A percentile compares a stretch with the other conserved stretches of the same genome.
These are phyloP conservation scores for Populus hybrid DNA, from an alignment of 441 rosid genomes.

Conservation along the genomic window DNA sequence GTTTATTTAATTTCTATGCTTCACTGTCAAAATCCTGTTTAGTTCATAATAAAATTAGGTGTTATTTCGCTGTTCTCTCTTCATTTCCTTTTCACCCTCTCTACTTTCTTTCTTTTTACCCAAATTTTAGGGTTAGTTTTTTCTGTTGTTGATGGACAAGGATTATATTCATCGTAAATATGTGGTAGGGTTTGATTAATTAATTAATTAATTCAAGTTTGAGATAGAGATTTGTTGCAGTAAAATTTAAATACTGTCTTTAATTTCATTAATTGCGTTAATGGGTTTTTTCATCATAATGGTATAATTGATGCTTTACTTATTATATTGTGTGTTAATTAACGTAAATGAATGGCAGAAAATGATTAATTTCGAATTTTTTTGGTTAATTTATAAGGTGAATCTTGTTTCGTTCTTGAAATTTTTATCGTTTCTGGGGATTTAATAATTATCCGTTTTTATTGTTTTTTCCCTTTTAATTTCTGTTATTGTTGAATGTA, in stretches of 20 bases:
- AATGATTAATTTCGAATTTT: too few relatives aligned
- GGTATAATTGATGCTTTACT: too few relatives aligned
- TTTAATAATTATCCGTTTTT: neutral
- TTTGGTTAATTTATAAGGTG: too few relatives aligned
- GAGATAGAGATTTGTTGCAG: too few relatives aligned
- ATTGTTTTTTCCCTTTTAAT: neutral
- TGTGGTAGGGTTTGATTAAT: slow-evolving; percentile 40
- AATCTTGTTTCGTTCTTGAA: neutral
- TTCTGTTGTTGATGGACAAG: slow-evolving; percentile 43
- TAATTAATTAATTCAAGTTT: neutral
- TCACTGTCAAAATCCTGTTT: too few relatives aligned
- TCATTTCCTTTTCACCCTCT: neutral
- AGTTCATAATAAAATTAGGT: too few relatives aligned
- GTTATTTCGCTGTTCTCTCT: neutral
- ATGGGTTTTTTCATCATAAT: neutral
- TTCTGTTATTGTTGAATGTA: slow-evolving; percentile 13
- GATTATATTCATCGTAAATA: slow-evolving; percentile 37
- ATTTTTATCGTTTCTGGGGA: too few relatives aligned
- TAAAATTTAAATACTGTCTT: neutral
- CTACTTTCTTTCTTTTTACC: neutral
- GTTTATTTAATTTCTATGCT: too few relatives aligned
- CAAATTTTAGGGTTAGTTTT: neutral
- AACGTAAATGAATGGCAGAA: too few relatives aligned
- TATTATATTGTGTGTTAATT: too few relatives aligned
- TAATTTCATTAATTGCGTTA: neutral